Conservation (phyloP, 2,329 filamentous ascomycete genomes). For the Teratosphaeriaceae sp. region DNA sequence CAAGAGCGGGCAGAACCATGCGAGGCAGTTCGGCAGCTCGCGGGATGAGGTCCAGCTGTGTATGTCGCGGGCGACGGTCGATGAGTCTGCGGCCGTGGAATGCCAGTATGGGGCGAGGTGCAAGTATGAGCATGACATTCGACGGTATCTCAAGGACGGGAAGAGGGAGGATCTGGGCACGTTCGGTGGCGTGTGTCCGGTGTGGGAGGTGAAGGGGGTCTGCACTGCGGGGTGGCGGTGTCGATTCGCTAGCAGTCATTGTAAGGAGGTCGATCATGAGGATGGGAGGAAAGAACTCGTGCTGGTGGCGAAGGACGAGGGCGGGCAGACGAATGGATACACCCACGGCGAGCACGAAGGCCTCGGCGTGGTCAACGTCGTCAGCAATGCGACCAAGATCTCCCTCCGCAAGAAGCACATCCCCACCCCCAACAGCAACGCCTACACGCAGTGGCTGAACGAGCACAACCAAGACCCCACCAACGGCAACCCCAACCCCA, state of each 20-base stretch:
- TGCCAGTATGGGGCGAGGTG: constrained; percentile 78
- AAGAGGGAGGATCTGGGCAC: constrained; percentile 73
- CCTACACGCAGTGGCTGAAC: constrained; percentile 72
- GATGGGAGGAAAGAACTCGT: constrained; percentile 81
- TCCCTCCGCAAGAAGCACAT: constrained; percentile 66
- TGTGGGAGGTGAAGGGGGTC: constrained; percentile 67
- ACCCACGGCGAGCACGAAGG: constrained; percentile 37
- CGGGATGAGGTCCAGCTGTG: constrained; percentile 73
- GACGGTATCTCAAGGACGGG: constrained; percentile 75
- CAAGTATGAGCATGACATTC: constrained; percentile 74
- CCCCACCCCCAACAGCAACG: constrained; percentile 64
- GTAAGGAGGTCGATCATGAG: constrained; percentile 66
- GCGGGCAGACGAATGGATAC: constrained; percentile 6
- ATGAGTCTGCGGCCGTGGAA: constrained; percentile 72
- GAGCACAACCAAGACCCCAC: constrained; percentile 43
- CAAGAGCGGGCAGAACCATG: constrained; percentile 72
- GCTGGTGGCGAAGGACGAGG: constrained; percentile 50
- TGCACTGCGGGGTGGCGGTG: constrained; percentile 92
- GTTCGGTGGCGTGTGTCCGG: constrained; percentile 71
- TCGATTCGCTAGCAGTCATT: constrained; percentile 82
- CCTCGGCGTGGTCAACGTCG: constrained; percentile 68
- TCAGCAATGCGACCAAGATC: constrained; percentile 63
- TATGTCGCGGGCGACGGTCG: constrained; percentile 59
- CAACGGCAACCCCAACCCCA: constrained; percentile 16
- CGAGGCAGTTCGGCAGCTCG: constrained; percentile 72